Conservation (phyloP, 2,329 filamentous ascomycete species). For the Corinectria fuckeliana region DNA sequence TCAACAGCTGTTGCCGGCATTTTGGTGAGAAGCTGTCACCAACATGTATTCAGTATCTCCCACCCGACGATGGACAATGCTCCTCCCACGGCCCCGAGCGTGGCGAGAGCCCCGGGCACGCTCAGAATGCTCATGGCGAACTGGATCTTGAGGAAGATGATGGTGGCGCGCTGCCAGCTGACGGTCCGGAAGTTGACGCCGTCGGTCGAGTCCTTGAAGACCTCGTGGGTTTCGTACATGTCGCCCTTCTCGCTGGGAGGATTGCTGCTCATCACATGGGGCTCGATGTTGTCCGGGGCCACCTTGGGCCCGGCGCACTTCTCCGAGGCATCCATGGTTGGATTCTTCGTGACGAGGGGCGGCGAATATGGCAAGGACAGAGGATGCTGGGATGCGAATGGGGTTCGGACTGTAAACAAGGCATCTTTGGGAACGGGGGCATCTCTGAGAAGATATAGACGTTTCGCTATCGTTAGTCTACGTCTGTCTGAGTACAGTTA, state of each 20-base stretch:
- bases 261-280: constrained; percentile 10
- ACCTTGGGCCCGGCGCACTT: background rate
- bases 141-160: constrained; percentile 48
- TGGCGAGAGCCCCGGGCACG: constrained; percentile 25
- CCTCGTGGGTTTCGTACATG: constrained; percentile 28
- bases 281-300: constrained; percentile 7
- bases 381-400: background rate
- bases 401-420: background rate
- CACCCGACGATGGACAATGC: constrained; percentile 32
- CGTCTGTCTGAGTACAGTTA: background rate
- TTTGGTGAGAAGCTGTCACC: background rate
- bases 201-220: constrained; percentile 35
- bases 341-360: background rate
- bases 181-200: constrained; percentile 41
- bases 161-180: constrained; percentile 48
- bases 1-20: background rate
- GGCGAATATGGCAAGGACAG: background rate
- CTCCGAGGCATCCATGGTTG: constrained; percentile 8
- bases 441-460: constrained; percentile 6
- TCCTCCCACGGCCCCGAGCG: constrained; percentile 20
- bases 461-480: constrained; percentile 7
- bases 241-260: constrained; percentile 11
- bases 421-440: constrained; percentile 6
- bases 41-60: constrained; percentile 40
- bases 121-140: constrained; percentile 38